Evolutionary conservation across 2,329 filamentous ascomycete genomes (phyloP), one percentile per base, ranked within the genome.

Genomic region (Cladophialophora immunda): DNA sequence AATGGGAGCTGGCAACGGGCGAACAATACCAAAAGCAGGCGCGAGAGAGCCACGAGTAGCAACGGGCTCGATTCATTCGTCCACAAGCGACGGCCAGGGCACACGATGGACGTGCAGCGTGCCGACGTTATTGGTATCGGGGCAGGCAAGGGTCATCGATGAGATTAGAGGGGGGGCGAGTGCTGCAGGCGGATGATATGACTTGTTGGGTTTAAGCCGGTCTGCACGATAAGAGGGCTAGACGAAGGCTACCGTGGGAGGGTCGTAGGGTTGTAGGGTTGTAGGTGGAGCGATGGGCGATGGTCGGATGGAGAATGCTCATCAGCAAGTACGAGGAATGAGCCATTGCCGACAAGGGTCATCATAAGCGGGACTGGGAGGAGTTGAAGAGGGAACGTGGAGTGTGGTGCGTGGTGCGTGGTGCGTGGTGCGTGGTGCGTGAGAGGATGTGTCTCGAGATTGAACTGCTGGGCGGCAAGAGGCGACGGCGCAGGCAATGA

Each of bases 31-130:
- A 66, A 47, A 64, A 38, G 57, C 66, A 59, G 66, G 56, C 59
- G 57, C 38, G 36, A 32, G 50, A 30, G 17, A 68, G 60, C 63
- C 68, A 70, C 68, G 68, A 70, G 68, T 60, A 32, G 19, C 27
- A 54, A 36, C 3, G 17, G 5, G 22, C n/a, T n/a, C 15, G n/a
- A 45, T 7, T 70, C 60, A 70, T 70, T 70, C 57, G 68, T 54
- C 29, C 30, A 29, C 63, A 65, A 63, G 50, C 61, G 58, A 65
- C 58, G 25, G 22, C 58, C 34, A 55, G 52, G 62, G 57, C 54
- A 4, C 25, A 38, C 9, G 53, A 54, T 22, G 54, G 30, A 53
- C 41, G 13, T 47, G 25, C 50, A 34, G 65, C 65, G 66, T 66
- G 65, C 62, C 32, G 13, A 27, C 50, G 38, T 62, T 59, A 67